Evolutionary conservation across 75 land plant genomes (phyloP), one percentile per base, ranked within the genome.

Genomic region (Cupressus sempervirens): DNA sequence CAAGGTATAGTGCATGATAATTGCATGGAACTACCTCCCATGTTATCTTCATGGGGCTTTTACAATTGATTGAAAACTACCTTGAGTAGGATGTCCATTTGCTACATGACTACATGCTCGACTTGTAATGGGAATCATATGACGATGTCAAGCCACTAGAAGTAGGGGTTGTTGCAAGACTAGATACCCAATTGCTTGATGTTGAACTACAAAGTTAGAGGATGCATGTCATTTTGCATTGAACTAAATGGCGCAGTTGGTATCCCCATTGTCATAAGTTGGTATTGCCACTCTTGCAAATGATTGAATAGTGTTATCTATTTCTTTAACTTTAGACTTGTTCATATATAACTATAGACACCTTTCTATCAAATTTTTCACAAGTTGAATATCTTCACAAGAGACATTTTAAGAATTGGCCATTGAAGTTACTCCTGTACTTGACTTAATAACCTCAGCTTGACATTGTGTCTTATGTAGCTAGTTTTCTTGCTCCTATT

Each of bases 321-420:
- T 73, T 91, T 95, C 88, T 97, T 97, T 83, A 97, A 86, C 77
- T 97, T 97, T 45, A 97, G 87, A 84, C 99, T 91, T 75, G 93
- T 94, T n/a, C n/a, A n/a, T n/a, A n/a, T n/a, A n/a, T n/a, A n/a
- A n/a, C n/a, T n/a, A n/a, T n/a, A n/a, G n/a, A n/a, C n/a, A n/a
- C n/a, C n/a, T n/a, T n/a, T n/a, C n/a, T n/a, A n/a, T n/a, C n/a
- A n/a, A n/a, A n/a, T n/a, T n/a, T n/a, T n/a, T n/a, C n/a, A 96
- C 98, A 85, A 97, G 94, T 89, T 95, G 97, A 83, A 97, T 95
- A 84, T 97, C 97, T 88, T 95, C 93, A 54, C 91, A 95, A 75
- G 97, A 97, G 56, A 97, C 95, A 85, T 93, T 97, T 88, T 90
- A 88, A 46, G 86, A 85, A 72, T 97, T 94, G 87, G 88, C 93